Base-by-base conservation (phyloP, 352 stramenopile genomes). In the Peronospora destructor region DNA sequence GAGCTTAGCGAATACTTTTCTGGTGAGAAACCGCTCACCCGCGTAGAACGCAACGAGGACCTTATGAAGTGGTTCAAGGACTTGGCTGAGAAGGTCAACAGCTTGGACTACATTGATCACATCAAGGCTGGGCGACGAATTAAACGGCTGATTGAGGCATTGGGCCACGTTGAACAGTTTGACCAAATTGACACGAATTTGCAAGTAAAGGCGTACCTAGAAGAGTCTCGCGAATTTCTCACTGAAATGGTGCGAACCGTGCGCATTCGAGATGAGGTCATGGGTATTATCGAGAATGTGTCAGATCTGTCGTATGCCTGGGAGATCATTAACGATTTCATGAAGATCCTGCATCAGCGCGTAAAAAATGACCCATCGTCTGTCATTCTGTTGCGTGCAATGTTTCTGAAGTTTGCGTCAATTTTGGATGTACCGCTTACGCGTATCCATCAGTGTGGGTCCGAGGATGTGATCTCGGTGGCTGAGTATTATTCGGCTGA, bases 111-210 rank as follows among this genome's bases (percentile, higher is more conserved):
- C 51, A 77, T 86, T 7, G 84, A 97, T 57, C 87, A 96, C 50
- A 82, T 96, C n/a, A 91, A 97, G 39, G 90, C 88, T 35, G 93
- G 93, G 6, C 80, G 93, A 7, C 91, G 89, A 44, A 97, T 98
- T 64, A 96, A 97, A 64, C 84, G 91, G 4, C 68, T 97, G 8
- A 95, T 98, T 41, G 74, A 94, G 60, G 93, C 90, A 0, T 66
- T 98, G 44, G 82, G 88, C 16, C 90, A 97, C 45, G 88, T 98
- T n/a, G 91, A 98, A 60, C 84, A 95, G 56, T 97, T 97, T 68
- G 93, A 98, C 55, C 83, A 97, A 53, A 94, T 98, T 41, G 94
- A 98, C 42, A 95, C 88, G 17, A 95, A 95, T 49, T 55, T 97
- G 25, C 90, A 97, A 37, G 87, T 98, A n/a, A 98, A 97, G 61